These are phyloP conservation scores for Microbotryomycetes sp. DNA, from an alignment of 1,284 basidiomycete species.

Conservation along the genomic window DNA sequence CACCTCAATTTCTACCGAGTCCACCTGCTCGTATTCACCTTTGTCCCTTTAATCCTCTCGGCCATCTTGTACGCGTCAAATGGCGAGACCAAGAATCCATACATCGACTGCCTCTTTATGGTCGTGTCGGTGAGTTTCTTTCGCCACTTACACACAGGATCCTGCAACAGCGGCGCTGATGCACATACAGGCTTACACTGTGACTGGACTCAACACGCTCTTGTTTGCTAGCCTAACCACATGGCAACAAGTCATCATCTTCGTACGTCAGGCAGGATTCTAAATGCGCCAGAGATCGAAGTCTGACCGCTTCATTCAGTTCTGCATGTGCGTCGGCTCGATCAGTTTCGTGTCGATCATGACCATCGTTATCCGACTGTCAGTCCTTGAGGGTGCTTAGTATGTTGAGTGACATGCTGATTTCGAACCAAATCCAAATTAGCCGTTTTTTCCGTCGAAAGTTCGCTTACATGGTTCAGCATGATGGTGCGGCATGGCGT, in stretches of 20 bases:
- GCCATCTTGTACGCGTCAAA: slow-evolving; percentile 43
- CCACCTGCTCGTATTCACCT: slow-evolving; percentile 41
- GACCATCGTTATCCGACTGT: slow-evolving; percentile 33
- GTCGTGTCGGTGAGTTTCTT: not conserved
- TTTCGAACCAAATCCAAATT: not conserved
- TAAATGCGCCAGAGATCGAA: not conserved
- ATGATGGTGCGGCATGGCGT: slow-evolving; percentile 37
- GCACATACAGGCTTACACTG: slow-evolving; percentile 10
- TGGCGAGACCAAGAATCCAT: slow-evolving; percentile 35
- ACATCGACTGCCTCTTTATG: slow-evolving; percentile 41
- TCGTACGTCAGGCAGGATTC: slow-evolving; percentile 13
- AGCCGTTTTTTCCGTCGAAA: slow-evolving; percentile 68
- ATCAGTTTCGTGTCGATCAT: slow-evolving; percentile 31
- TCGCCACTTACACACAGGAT: too few species aligned
- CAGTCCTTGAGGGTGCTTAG: not conserved
- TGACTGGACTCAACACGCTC: slow-evolving; percentile 29
- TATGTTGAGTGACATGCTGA: not conserved
- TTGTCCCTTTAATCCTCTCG: slow-evolving; percentile 39
- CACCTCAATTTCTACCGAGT: slow-evolving; percentile 36
- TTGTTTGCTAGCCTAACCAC: slow-evolving; percentile 22
- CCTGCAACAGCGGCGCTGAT: too few species aligned
- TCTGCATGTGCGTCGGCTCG: slow-evolving; percentile 24
- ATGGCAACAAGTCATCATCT: slow-evolving; percentile 34
- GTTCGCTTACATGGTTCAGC: slow-evolving; percentile 60
- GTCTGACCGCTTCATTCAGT: slow-evolving; percentile 5